These are phyloP conservation scores for Pleurotus pulmonarius DNA, from an alignment of 768 basidiomycete species.

Conservation along the genomic window DNA sequence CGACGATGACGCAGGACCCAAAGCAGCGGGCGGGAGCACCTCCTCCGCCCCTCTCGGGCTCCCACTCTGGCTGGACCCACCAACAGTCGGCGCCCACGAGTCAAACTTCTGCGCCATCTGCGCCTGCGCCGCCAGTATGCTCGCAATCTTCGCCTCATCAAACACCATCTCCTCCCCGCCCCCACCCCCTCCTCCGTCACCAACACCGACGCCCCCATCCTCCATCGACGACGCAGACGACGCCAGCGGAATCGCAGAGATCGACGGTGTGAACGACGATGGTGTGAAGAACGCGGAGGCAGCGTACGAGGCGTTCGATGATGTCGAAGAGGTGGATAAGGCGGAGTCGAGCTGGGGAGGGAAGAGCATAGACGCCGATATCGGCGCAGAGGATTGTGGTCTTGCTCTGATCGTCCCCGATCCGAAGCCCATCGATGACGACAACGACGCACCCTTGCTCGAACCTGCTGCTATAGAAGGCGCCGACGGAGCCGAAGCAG, in stretches of 20 bases:
- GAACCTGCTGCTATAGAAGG: not conserved
- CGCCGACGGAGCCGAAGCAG: not conserved
- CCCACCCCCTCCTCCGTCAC: not conserved
- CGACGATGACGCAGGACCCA: no score
- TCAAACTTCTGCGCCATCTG: slow-evolving; percentile 7
- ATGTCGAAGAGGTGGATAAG: no score
- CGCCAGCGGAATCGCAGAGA: not conserved
- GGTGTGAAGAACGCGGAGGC: not conserved
- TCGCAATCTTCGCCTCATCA: slow-evolving; percentile 5
- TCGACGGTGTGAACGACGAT: not conserved
- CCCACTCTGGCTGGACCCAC: not conserved
- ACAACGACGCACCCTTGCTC: not conserved
- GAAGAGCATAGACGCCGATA: no score
- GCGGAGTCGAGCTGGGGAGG: no score
- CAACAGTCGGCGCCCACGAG: not conserved
- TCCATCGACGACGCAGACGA: not conserved
- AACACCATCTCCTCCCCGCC: not conserved
- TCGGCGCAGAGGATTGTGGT: no score
- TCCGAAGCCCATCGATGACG: no score
- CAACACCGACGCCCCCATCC: not conserved
- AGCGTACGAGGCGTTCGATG: not conserved
- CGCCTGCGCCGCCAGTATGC: not conserved
- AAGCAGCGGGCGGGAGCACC: not conserved
- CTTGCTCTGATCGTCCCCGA: no score
- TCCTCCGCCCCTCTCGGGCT: not conserved